A percentile compares a stretch with the other conserved stretches of the same genome.
Conservation (phyloP, 208 protist genomes). For the Crithidia acanthocephali region DNA sequence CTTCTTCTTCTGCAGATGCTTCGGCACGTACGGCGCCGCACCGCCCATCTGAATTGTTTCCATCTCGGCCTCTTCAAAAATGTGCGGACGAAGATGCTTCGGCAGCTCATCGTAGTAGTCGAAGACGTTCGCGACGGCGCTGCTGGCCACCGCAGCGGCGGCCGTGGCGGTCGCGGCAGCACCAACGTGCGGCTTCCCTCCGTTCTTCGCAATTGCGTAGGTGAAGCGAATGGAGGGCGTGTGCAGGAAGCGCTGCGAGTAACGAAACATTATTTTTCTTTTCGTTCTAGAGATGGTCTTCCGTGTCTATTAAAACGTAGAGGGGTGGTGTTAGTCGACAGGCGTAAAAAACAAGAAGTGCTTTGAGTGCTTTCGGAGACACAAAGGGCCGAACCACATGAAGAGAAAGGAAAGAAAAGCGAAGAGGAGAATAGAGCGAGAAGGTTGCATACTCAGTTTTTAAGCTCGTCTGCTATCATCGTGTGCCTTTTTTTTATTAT, state of each 20-base stretch:
- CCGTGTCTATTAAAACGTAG: neutral
- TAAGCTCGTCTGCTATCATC: no score
- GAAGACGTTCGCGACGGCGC: conserved; percentile 28
- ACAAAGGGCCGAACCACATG: no score
- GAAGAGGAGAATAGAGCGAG: no score
- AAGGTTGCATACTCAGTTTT: no score
- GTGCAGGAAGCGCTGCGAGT: conserved; percentile 35
- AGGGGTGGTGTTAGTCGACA: neutral
- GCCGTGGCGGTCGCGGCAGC: neutral
- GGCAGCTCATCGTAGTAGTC: conserved; percentile 72
- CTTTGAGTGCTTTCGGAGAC: no score
- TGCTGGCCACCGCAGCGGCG: conserved; percentile 10
- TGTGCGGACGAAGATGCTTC: conserved; percentile 52
- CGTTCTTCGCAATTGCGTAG: conserved; percentile 71
- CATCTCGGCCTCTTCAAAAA: conserved; percentile 76
- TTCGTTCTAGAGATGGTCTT: neutral
- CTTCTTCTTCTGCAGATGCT: conserved; percentile 78
- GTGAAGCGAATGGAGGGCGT: conserved; percentile 77
- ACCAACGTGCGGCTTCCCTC: conserved; percentile 17
- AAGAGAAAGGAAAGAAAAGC: no score
- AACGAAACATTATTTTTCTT: conserved; percentile 40
- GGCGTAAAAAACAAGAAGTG: neutral
- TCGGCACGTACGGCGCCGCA: conserved; percentile 78
- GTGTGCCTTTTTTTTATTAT: no score
- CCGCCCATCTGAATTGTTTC: conserved; percentile 79